Evolutionary conservation across 768 basidiomycete species (phyloP), one percentile per base, ranked within the genome.

Genomic region (Cubamyces lactineus): DNA sequence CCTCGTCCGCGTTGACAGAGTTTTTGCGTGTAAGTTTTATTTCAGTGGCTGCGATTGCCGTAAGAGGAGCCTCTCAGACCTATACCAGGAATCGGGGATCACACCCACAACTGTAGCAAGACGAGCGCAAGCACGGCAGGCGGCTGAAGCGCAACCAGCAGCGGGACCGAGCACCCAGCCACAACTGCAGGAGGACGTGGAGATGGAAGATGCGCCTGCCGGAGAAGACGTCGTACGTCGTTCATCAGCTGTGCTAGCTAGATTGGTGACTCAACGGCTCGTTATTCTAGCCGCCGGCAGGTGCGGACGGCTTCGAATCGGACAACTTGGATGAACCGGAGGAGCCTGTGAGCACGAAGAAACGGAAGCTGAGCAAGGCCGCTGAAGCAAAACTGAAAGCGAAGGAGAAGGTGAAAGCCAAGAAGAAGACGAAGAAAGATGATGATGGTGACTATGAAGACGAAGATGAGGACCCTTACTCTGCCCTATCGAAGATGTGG

Each of bases 1-100:
- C 93, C 2, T 85, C 89, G 0, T 93, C 91, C 21, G 92, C 92
- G 0, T 75, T 94, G 13, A 93, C 92, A 39, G 90, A 92, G 64
- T 94, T 89, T 66, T 76, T 94, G 38, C 83, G 83, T 68, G 92
- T 90, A 61, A 28, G 78, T 73, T 24, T n/a, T 4, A 7, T 13
- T 23, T 11, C 34, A 34, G 11, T 28, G 19, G 48, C 24, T 17
- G 2, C 9, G 17, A 16, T 5, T 15, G 9, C 13, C 9, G 23
- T 28, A 11, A 28, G 21, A 2, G 17, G 5, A 28, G 24, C 46
- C 21, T 13, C 23, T 24, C 3, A 49, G 15, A 21, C 47, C 38
- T 7, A 24, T 50, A 38, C 30, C 42, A 83, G 81, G 84, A 85
- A 70, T 75, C 80, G 17, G 84, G 84, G 11, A 85, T 85, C 60